Evolutionary conservation across 805 yeast species (phyloP), one percentile per base, ranked within the genome.

Genomic region (Hagleromyces aurorensis): DNA sequence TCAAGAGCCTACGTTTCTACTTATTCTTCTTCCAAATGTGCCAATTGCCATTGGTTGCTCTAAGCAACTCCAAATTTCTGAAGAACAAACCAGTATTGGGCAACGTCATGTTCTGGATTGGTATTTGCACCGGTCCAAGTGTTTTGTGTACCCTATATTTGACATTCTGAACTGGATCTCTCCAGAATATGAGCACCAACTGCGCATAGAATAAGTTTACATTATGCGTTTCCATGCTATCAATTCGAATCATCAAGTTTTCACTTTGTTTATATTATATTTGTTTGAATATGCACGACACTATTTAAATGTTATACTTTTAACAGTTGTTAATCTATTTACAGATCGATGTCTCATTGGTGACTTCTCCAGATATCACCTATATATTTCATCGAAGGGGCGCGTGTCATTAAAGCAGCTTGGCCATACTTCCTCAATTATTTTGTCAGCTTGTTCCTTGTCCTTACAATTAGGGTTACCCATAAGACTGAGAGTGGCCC

Each of bases 361-460:
- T 43, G 11, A 12, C 11, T 12, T 19, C 6, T 13, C 18, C n/a
- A 19, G 8, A 20, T 15, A 10, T 52, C 58, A 80, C 37, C 85
- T 67, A 53, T 84, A 91, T 19, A 91, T 87, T 48, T 83, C 78
- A 46, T 91, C 97, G 57, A 85, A 91, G 1, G 98, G 98, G 48
- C 98, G 66, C 2, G 97, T 89, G 50, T 91, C 98, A 47, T 77
- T 78, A 53, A 86, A 91, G 54, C 98, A 91, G 26, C 89, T 78
- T 38, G 78, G 79, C 79, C 94, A 91, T 5, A 91, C 97, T 42
- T 81, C 79, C 39, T 81, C 75, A 3, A 91, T 96, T 4, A 75
- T 80, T 37, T 68, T 66, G 34, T 72, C 75, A 1, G 98, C 98
- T 38, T 79, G 79, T 25, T 75, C 78, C 34, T 68, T 65, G 42